Percentiles rank a stretch among this genome's conserved stretches.
phyloP scores from a whole-genome alignment of 2,329 filamentous ascomycete genomes.

The Diplodia corticola region DNA sequence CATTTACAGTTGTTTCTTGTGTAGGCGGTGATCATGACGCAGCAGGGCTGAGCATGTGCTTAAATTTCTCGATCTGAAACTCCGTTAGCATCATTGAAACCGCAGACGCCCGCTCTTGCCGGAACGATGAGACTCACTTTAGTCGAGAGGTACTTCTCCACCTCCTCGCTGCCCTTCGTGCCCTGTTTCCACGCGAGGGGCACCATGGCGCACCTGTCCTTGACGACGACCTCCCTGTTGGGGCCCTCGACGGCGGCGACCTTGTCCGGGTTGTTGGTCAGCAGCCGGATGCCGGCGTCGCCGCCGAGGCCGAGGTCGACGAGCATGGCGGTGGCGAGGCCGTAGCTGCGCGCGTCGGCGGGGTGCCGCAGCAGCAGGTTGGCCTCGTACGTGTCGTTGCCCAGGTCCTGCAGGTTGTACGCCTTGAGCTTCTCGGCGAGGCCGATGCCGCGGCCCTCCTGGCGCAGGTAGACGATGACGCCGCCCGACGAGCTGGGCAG shows the following conservation, averaged over 20 bases:
- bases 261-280: slow-evolving; percentile 98
- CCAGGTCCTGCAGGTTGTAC: slow-evolving; percentile 95
- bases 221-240: slow-evolving; percentile 81
- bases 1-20: slow-evolving; percentile 2
- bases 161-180: slow-evolving; percentile 75
- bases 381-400: slow-evolving; percentile 96
- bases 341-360: slow-evolving; percentile 91
- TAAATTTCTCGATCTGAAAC: slow-evolving; percentile 53
- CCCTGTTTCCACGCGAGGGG: slow-evolving; percentile 87
- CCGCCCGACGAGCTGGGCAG: slow-evolving; percentile 68
- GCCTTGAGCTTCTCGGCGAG: slow-evolving; percentile 95
- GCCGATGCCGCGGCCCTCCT: slow-evolving; percentile 94
- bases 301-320: slow-evolving; percentile 73
- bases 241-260: slow-evolving; percentile 92
- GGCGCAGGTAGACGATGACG: slow-evolving; percentile 91
- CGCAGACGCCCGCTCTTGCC: too few relatives aligned
- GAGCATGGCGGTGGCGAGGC: slow-evolving; percentile 93
- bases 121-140: slow-evolving; percentile 64
- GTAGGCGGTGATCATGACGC: background rate
- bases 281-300: slow-evolving; percentile 71
- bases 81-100: slow-evolving; percentile 22
- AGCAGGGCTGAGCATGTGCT: slow-evolving; percentile 49
- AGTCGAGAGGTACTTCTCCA: slow-evolving; percentile 90
- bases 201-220: slow-evolving; percentile 91
- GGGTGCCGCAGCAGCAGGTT: slow-evolving; percentile 89